Percentiles rank a stretch among this genome's conserved stretches.
These are phyloP conservation scores for Helenozyma baotianmanensis DNA, from an alignment of 805 yeast genomes.

Conservation along the genomic window DNA sequence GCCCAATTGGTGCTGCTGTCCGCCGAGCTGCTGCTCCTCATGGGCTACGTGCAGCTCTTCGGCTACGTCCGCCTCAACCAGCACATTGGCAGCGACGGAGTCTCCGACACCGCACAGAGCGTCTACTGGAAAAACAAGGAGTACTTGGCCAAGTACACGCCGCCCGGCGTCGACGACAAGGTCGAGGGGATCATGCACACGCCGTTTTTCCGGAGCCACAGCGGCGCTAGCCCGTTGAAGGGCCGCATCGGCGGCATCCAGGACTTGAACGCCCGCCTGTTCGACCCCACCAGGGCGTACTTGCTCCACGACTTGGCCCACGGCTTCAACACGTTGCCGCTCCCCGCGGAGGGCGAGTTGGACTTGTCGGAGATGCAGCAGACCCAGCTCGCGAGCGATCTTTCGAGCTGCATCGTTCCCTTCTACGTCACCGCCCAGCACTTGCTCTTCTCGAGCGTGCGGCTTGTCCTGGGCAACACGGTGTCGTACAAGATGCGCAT, in stretches of 20 bases:
- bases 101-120: constrained; percentile 10
- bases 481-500: constrained; percentile 21
- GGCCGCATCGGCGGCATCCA: constrained; percentile 32
- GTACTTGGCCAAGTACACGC: constrained; percentile 25
- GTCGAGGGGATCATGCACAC: constrained; percentile 18
- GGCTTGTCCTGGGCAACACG: constrained; percentile 15
- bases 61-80: constrained; percentile 39
- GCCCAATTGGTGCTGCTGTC: neutral
- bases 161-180: constrained; percentile 20
- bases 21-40: constrained; percentile 17
- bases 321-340: constrained; percentile 23
- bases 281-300: constrained; percentile 18
- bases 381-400: constrained; percentile 16
- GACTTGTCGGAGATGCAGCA: constrained; percentile 5
- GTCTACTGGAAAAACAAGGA: constrained; percentile 37
- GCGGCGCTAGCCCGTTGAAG: constrained; percentile 8
- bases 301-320: constrained; percentile 34
- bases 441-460: constrained; percentile 32
- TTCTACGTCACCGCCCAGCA: constrained; percentile 38
- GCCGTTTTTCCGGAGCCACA: constrained; percentile 19
- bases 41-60: constrained; percentile 36
- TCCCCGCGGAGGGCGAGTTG: constrained; percentile 4
- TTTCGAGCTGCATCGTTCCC: constrained; percentile 32
- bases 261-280: constrained; percentile 21
- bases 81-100: constrained; percentile 20